Base-by-base conservation (phyloP, 257 asterid species). In the Haberlea rhodopensis region DNA sequence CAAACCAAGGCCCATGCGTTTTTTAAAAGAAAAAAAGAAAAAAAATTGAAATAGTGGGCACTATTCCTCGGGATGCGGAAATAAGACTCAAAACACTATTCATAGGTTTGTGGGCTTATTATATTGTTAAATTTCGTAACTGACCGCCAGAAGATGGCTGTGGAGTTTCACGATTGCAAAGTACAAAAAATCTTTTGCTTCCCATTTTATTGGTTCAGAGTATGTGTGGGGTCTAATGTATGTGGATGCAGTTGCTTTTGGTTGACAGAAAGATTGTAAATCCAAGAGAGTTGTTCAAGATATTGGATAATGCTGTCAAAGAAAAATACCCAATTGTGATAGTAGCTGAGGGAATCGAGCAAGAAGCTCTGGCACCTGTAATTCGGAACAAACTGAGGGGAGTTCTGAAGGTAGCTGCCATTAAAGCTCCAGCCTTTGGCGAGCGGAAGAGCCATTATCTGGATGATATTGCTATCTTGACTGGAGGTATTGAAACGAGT, bases 371-470 rank as follows among this genome's bases (percentile, higher is more conserved):
- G 34, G 81, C 95, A 69, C 91, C 97, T 0, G 85, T 90, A 5
- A 85, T 85, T 63, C 82, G 88, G 81, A 90, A 85, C 83, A 90
- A 87, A 23, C 80, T 90, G 74, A 85, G 72, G 75, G 95, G 95
- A 37, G 83, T 63, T n/a, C n/a, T n/a, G 11, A 87, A 85, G 81
- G 96, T 73, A 45, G 96, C 77, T 20, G 97, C 90, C 8, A 79
- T 90, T 31, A 85, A 74, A 81, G 96, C 97, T 73, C 96, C 96
- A 37, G 74, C 95, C 18, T 87, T 90, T 62, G 87, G 89, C 18
- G 96, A 85, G 52, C 88, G 89, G 49, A 87, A 90, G 69, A 85
- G 97, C 75, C 90, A 85, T 60, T 82, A 66, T 75, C 65, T 90
- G 76, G 97, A 90, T 40, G 96, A 90, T 66, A 85, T 90, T 64